Conservation (phyloP, 2,329 filamentous ascomycete genomes). For the Alternaria triticina region DNA sequence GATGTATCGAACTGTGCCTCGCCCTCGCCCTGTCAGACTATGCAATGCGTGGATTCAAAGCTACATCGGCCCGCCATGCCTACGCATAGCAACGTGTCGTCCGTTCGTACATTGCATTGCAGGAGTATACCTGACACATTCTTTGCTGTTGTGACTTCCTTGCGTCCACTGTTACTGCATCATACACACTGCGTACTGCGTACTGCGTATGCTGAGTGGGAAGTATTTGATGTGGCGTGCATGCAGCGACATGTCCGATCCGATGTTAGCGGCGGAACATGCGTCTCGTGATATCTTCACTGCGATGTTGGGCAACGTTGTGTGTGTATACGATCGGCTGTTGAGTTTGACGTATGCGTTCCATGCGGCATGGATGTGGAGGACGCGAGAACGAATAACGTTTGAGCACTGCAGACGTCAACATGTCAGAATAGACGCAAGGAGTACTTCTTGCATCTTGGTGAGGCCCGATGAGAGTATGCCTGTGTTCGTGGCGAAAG, state of each 20-base stretch:
- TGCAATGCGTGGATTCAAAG: neutral
- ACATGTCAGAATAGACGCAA: conserved; percentile 9
- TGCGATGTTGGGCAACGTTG: conserved; percentile 1
- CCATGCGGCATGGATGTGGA: neutral
- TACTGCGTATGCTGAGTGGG: conserved; percentile 11
- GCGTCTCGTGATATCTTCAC: neutral
- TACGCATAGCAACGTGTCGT: neutral
- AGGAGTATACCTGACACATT: neutral
- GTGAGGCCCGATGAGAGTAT: neutral
- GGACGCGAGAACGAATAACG: conserved; percentile 7
- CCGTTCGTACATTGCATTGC: neutral
- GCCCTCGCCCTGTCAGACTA: neutral
- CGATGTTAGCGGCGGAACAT: neutral
- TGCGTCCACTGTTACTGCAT: neutral
- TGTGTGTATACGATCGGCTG: neutral
- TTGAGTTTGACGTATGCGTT: conserved; percentile 1
- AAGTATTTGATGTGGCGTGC: conserved; percentile 11
- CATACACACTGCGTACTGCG: neutral
- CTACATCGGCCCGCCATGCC: conserved; percentile 8
- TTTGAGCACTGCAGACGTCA: conserved; percentile 14
- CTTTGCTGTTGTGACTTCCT: neutral
- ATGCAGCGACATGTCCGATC: conserved; percentile 2
- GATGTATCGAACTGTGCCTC: neutral
- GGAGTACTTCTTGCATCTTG: conserved; percentile 4
- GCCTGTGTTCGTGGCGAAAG: neutral